phyloP scores from a whole-genome alignment of 208 protist species.

The Trypanosomatidae sp. region DNA sequence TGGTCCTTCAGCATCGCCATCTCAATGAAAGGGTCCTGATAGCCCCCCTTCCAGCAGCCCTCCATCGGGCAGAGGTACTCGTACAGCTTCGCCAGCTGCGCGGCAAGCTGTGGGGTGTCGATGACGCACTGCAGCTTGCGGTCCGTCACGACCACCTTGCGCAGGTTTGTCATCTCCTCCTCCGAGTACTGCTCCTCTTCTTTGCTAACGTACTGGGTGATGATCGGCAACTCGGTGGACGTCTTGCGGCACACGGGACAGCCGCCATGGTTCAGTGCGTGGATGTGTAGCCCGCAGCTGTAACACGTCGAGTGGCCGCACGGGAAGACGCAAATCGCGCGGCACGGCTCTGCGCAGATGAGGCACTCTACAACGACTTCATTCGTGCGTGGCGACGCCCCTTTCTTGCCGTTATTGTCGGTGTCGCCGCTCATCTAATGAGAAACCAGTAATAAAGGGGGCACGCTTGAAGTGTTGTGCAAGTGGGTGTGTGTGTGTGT shows the following conservation, averaged over 20 bases:
- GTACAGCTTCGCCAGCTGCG: slow-evolving; percentile 73
- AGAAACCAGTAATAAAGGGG: no score
- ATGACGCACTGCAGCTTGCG: slow-evolving; percentile 57
- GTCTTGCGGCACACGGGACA: slow-evolving; percentile 77
- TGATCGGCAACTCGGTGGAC: slow-evolving; percentile 35
- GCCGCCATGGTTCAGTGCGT: slow-evolving; percentile 40
- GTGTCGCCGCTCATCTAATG: no score
- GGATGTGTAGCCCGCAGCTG: slow-evolving; percentile 82
- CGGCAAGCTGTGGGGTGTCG: slow-evolving; percentile 46
- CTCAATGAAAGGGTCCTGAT: slow-evolving; percentile 78
- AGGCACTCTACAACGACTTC: slow-evolving; percentile 66
- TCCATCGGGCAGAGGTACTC: slow-evolving; percentile 66
- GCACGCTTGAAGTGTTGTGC: no score
- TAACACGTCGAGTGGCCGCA: slow-evolving; percentile 88
- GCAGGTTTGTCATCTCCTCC: slow-evolving; percentile 54
- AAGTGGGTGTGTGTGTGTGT: no score
- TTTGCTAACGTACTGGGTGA: slow-evolving; percentile 46
- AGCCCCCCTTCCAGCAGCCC: slow-evolving; percentile 59
- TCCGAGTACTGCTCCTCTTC: slow-evolving; percentile 58
- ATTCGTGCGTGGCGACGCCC: not conserved
- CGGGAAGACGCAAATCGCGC: slow-evolving; percentile 68
- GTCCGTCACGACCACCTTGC: slow-evolving; percentile 28
- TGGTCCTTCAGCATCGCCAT: slow-evolving; percentile 61
- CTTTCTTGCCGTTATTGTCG: not conserved
- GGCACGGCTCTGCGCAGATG: slow-evolving; percentile 71